A percentile compares a stretch with the other conserved stretches of the same genome.
Evolutionary conservation across 2,329 filamentous ascomycete genomes (phyloP).

Genomic region (Botrytis fabae): DNA sequence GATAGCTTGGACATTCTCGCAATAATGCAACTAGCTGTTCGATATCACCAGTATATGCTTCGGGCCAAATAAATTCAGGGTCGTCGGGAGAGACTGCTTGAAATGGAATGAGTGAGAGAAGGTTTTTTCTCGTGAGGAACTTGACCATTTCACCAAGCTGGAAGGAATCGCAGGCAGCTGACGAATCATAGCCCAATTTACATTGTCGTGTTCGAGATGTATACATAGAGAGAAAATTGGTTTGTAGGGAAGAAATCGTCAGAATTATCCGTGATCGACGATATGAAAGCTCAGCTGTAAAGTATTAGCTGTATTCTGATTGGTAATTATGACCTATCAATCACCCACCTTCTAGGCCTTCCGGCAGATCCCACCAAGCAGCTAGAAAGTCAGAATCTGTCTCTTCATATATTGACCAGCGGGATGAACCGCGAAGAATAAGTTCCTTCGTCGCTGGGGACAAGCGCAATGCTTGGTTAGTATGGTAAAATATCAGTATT

Average conservation of each 20-base stretch:
- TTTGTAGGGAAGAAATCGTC: slow-evolving; percentile 67
- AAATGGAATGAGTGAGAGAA: slow-evolving; percentile 61
- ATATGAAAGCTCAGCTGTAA: slow-evolving; percentile 62
- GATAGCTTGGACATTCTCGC: slow-evolving; percentile 68
- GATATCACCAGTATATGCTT: slow-evolving; percentile 58
- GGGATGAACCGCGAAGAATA: slow-evolving; percentile 63
- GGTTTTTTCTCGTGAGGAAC: slow-evolving; percentile 63
- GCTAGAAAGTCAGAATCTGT: slow-evolving; percentile 42
- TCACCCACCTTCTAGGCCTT: slow-evolving; percentile 65
- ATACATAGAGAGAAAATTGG: slow-evolving; percentile 67
- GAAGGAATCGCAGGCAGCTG: slow-evolving; percentile 71
- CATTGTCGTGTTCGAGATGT: slow-evolving; percentile 68
- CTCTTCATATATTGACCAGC: slow-evolving; percentile 38
- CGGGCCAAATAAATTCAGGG: slow-evolving; percentile 39
- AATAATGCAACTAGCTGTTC: slow-evolving; percentile 60
- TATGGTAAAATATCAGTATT: slow-evolving; percentile 63
- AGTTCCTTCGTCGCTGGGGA: slow-evolving; percentile 63
- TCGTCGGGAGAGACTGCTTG: slow-evolving; percentile 48
- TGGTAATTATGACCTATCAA: not conserved
- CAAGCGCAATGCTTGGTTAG: slow-evolving; percentile 62
- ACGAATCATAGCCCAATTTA: slow-evolving; percentile 72
- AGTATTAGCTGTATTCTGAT: slow-evolving; percentile 23
- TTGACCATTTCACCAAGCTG: slow-evolving; percentile 77
- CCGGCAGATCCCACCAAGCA: slow-evolving; percentile 73
- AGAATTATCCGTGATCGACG: slow-evolving; percentile 67